Evolutionary conservation across 495 filamentous ascomycete genomes (phyloP), one percentile per base, ranked within the genome.

Genomic region (Aspergillus taichungensis): DNA sequence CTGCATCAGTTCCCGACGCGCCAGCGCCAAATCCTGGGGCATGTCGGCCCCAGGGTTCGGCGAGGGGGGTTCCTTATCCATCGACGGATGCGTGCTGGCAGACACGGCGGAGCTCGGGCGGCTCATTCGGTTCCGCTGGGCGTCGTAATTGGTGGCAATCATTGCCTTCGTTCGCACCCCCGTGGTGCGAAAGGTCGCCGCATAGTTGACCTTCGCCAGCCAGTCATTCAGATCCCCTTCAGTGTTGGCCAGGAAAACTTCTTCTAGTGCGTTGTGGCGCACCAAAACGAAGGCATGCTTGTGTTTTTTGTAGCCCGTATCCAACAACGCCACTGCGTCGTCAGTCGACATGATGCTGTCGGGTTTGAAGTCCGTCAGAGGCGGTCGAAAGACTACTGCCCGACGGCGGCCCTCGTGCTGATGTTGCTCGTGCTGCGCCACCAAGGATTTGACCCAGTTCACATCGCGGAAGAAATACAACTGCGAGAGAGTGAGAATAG

Each of bases 151-250:
- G 2, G 83, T 83, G 11, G 85, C 87, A 42, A 94, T 79, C 40
- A 94, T 82, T 6, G 88, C 88, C 47, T 89, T 77, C 71, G 92
- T 89, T 13, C 88, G 78, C 9, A 97, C 88, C n/a, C 89, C 88
- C 13, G 89, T 86, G 1, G 88, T 89, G 45, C 87, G 77, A 67
- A 96, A 97, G 1, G 92, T 86, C 7, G 92, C 87, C 29, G 91
- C 90, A 62, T 96, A 96, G 56, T 99, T 99, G 33, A 99, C 74
- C 53, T 95, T 94, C 5, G 84, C 87, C 18, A 99, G 68, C 92
- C 92, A 99, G 56, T 99, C 92, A 56, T 96, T 94, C 79, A 95
- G 87, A 42, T 97, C 94, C 3, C 70, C 66, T 49, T 97, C 94
- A 28, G 76, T 85, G 49, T 94, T 85, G 3, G 92, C 90, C 13